Percentiles rank a stretch among this genome's conserved stretches.
These are phyloP conservation scores for Ziziphus jujuba DNA, from an alignment of 306 rosid genomes.

Conservation along the genomic window DNA sequence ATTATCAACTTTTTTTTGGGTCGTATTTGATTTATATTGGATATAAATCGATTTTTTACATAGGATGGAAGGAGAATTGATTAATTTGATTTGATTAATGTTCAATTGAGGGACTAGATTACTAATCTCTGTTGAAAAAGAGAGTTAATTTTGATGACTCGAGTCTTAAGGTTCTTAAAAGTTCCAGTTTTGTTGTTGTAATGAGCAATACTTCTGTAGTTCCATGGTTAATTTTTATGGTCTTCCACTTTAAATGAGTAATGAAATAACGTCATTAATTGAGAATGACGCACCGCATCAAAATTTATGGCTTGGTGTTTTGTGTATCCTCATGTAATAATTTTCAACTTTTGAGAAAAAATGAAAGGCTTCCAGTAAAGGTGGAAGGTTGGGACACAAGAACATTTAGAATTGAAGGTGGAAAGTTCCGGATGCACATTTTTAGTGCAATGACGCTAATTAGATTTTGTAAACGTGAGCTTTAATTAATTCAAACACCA, in stretches of 20 bases:
- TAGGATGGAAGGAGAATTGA: slow-evolving; percentile 14
- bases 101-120: slow-evolving; percentile 9
- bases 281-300: slow-evolving; percentile 9
- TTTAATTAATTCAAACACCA: too few species aligned
- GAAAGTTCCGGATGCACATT: too few species aligned
- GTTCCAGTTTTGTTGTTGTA: slow-evolving; percentile 27
- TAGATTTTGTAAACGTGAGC: too few species aligned
- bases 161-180: slow-evolving; percentile 8
- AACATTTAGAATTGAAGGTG: too few species aligned
- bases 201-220: neutral
- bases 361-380: too few species aligned
- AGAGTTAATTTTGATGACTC: neutral
- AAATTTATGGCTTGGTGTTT: neutral
- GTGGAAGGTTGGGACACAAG: too few species aligned
- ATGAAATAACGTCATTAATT: slow-evolving; percentile 30
- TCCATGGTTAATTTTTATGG: neutral
- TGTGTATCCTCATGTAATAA: neutral
- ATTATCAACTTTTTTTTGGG: neutral
- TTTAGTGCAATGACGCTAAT: too few species aligned
- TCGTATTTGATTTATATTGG: slow-evolving; percentile 6
- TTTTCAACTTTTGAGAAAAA: too few species aligned
- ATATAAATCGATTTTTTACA: too few species aligned
- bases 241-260: slow-evolving; percentile 3
- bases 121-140: slow-evolving; percentile 6
- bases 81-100: slow-evolving; percentile 9